Percentiles rank a stretch among this genome's conserved stretches.
These are phyloP conservation scores for Claviceps sp. DNA, from an alignment of 2,329 filamentous ascomycete genomes.

Conservation along the genomic window DNA sequence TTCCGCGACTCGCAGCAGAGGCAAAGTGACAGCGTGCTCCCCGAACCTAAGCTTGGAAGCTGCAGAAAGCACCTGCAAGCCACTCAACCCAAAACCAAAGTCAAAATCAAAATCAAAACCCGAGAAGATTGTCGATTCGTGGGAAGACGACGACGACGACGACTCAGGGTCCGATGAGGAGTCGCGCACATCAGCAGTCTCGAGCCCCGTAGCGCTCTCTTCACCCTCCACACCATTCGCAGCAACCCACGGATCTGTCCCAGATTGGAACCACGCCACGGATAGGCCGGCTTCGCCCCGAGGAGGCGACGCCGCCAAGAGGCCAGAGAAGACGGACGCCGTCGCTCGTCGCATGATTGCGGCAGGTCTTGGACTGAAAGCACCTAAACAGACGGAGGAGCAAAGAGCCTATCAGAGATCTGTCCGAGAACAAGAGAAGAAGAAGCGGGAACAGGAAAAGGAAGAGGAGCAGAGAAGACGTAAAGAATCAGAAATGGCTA, in stretches of 20 bases:
- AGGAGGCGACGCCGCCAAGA: slow-evolving; percentile 15
- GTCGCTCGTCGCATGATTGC: slow-evolving; percentile 85
- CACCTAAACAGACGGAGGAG: slow-evolving; percentile 74
- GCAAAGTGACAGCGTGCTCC: slow-evolving; percentile 17
- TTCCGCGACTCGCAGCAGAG: slow-evolving; percentile 10
- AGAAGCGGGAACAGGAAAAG: slow-evolving; percentile 57
- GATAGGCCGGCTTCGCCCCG: neutral
- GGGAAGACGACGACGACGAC: slow-evolving; percentile 46
- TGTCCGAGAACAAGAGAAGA: slow-evolving; percentile 72
- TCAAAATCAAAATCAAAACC: slow-evolving; percentile 10
- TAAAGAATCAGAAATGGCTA: slow-evolving; percentile 60
- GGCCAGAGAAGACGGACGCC: slow-evolving; percentile 87
- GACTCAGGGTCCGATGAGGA: slow-evolving; percentile 19
- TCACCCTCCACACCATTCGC: slow-evolving; percentile 59
- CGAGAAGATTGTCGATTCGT: slow-evolving; percentile 26
- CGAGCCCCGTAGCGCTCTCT: slow-evolving; percentile 16
- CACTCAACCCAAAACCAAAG: slow-evolving; percentile 5
- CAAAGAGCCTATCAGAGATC: slow-evolving; percentile 76
- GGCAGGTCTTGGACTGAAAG: slow-evolving; percentile 68
- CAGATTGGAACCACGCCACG: slow-evolving; percentile 2
- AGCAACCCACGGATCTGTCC: slow-evolving; percentile 17
- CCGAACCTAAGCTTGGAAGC: slow-evolving; percentile 19
- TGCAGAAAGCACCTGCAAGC: slow-evolving; percentile 4
- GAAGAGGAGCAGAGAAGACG: slow-evolving; percentile 46
- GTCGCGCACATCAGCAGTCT: slow-evolving; percentile 27